These are phyloP conservation scores for Fusarium tricinctum DNA, from an alignment of 2,329 filamentous ascomycete genomes.

Conservation along the genomic window DNA sequence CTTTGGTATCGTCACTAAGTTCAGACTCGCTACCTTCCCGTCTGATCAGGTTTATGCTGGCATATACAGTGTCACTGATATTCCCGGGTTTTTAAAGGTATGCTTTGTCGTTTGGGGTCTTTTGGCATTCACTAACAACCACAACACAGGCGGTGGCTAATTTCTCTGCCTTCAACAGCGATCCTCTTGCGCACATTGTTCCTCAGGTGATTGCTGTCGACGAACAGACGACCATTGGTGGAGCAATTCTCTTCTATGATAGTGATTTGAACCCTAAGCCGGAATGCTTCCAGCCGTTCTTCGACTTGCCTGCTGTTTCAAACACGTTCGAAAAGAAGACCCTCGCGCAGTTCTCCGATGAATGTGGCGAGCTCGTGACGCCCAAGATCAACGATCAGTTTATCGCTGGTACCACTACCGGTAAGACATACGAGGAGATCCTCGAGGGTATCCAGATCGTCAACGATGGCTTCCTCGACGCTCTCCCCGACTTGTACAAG, in stretches of 20 bases:
- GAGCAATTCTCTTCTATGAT: slow-evolving; percentile 33
- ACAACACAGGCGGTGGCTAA: slow-evolving; percentile 25
- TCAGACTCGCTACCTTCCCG: slow-evolving; percentile 49
- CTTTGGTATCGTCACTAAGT: slow-evolving; percentile 55
- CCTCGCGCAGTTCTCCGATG: slow-evolving; percentile 19
- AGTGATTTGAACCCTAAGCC: slow-evolving; percentile 30
- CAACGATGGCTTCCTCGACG: slow-evolving; percentile 26
- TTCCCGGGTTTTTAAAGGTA: slow-evolving; percentile 27
- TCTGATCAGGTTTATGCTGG: slow-evolving; percentile 30
- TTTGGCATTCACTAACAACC: neutral
- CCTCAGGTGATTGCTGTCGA: slow-evolving; percentile 32
- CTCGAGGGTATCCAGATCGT: slow-evolving; percentile 18
- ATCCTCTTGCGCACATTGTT: slow-evolving; percentile 34
- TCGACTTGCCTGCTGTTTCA: slow-evolving; percentile 23
- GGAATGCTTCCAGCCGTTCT: slow-evolving; percentile 33
- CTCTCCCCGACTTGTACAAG: slow-evolving; percentile 19
- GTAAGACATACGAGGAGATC: slow-evolving; percentile 25
- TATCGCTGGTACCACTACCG: slow-evolving; percentile 28
- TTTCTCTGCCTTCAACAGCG: slow-evolving; percentile 35
- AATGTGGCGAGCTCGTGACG: slow-evolving; percentile 28
- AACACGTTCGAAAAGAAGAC: slow-evolving; percentile 33
- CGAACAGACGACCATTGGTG: slow-evolving; percentile 30
- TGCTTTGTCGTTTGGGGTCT: rapidly evolving
- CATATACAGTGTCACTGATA: slow-evolving; percentile 26
- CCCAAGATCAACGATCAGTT: slow-evolving; percentile 37